A percentile compares a stretch with the other conserved stretches of the same genome.
These are phyloP conservation scores for Ustilago lituana DNA, from an alignment of 1,284 basidiomycete species.

Conservation along the genomic window DNA sequence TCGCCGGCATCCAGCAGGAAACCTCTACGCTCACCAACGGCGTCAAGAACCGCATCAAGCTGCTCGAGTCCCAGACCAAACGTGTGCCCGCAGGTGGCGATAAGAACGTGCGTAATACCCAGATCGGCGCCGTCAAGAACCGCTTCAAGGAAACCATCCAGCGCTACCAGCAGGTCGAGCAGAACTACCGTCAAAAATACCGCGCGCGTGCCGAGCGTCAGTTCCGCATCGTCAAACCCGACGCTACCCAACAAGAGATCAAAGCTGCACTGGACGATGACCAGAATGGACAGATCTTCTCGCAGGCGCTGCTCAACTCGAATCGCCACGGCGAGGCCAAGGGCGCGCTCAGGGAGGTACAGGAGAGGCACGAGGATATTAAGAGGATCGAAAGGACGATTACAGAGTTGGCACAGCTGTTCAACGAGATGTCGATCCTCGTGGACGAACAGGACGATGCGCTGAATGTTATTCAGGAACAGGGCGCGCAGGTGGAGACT, in stretches of 20 bases:
- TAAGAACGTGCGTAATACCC: conserved; percentile 67
- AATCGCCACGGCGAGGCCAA: conserved; percentile 84
- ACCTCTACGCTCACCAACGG: conserved; percentile 63
- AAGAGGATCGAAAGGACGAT: conserved; percentile 86
- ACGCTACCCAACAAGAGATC: conserved; percentile 85
- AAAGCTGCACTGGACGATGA: conserved; percentile 78
- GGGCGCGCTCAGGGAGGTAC: conserved; percentile 86
- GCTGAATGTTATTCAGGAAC: conserved; percentile 62
- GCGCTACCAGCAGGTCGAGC: conserved; percentile 84
- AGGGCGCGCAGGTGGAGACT: conserved; percentile 58
- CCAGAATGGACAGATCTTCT: conserved; percentile 81
- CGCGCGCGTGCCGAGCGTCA: conserved; percentile 94
- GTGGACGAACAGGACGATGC: conserved; percentile 66
- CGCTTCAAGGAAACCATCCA: conserved; percentile 70
- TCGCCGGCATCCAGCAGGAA: conserved; percentile 54
- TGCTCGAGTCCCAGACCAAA: conserved; percentile 57
- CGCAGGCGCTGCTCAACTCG: conserved; percentile 82
- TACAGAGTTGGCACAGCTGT: conserved; percentile 85
- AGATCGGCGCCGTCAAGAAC: conserved; percentile 72
- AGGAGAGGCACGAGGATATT: conserved; percentile 88
- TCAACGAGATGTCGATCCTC: conserved; percentile 74
- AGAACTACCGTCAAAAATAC: conserved; percentile 89
- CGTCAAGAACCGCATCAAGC: conserved; percentile 65
- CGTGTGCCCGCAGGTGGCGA: conserved; percentile 59
- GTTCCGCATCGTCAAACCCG: conserved; percentile 91